These are phyloP conservation scores for Vigna unguiculata DNA, from an alignment of 306 rosid genomes.

Conservation along the genomic window DNA sequence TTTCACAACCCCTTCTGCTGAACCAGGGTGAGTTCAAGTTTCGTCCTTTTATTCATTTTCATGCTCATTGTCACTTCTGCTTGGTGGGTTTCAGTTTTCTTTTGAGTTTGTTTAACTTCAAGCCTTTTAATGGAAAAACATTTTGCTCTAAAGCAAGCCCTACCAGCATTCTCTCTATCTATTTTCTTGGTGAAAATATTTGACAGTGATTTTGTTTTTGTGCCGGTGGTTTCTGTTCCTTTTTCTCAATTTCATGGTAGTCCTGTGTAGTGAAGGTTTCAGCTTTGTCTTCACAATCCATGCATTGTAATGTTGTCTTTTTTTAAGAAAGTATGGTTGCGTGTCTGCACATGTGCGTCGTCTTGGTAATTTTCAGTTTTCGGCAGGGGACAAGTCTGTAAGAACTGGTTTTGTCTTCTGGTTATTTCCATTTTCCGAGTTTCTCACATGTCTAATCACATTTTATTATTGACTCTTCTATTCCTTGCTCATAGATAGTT, in stretches of 20 bases:
- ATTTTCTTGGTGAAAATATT: slow-evolving; percentile 4
- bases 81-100: background rate
- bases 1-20: background rate
- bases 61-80: slow-evolving; percentile 1
- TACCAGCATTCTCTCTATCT: background rate
- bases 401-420: slow-evolving; percentile 64
- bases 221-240: slow-evolving; percentile 14
- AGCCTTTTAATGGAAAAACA: background rate
- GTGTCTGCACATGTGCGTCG: slow-evolving; percentile 60
- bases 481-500: slow-evolving; percentile 45
- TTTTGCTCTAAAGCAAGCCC: background rate
- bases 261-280: slow-evolving; percentile 33
- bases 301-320: slow-evolving; percentile 35
- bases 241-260: slow-evolving; percentile 10
- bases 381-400: slow-evolving; percentile 54
- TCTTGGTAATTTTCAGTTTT: slow-evolving; percentile 54
- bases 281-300: slow-evolving; percentile 49
- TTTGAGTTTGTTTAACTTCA: background rate
- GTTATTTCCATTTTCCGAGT: slow-evolving; percentile 56
- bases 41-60: background rate
- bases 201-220: slow-evolving; percentile 18
- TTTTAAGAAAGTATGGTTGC: slow-evolving; percentile 44
- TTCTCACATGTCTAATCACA: slow-evolving; percentile 41
- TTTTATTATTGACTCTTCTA: slow-evolving; percentile 34
- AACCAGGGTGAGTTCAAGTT: slow-evolving; percentile 41